phyloP scores from a whole-genome alignment of 805 yeast species.

The baker's yeast (Saccharomyces cerevisiae) region DNA sequence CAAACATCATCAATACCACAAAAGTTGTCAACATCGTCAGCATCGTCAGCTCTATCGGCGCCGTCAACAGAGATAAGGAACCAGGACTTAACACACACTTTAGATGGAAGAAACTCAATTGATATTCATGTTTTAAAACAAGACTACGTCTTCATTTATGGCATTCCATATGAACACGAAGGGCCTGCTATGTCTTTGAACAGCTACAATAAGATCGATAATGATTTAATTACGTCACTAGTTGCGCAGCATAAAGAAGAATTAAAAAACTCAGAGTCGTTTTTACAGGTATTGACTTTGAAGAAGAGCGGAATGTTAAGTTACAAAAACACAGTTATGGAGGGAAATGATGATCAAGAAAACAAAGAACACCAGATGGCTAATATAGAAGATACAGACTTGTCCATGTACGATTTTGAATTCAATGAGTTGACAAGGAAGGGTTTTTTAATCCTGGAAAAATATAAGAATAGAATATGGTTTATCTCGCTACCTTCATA shows the following conservation, averaged over 20 bases:
- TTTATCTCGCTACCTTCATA: slow-evolving; percentile 43
- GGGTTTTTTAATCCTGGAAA: slow-evolving; percentile 60
- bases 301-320: slow-evolving; percentile 15
- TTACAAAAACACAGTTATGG: slow-evolving; percentile 6
- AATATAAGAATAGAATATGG: slow-evolving; percentile 48
- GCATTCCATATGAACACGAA: slow-evolving; percentile 17
- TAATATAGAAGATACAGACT: slow-evolving; percentile 36
- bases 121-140: slow-evolving; percentile 17
- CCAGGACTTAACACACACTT: not conserved
- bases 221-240: slow-evolving; percentile 18
- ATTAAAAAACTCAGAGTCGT: slow-evolving; percentile 5
- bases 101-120: not conserved
- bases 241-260: slow-evolving; percentile 12
- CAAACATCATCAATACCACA: not conserved
- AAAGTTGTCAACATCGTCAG: not conserved
- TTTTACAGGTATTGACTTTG: slow-evolving; percentile 15
- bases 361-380: slow-evolving; percentile 10
- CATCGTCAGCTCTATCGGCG: not conserved
- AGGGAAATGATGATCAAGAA: not conserved
- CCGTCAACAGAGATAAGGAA: not conserved
- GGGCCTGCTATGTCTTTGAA: slow-evolving; percentile 23
- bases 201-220: slow-evolving; percentile 20
- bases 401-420: slow-evolving; percentile 76
- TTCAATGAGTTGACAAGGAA: slow-evolving; percentile 49
- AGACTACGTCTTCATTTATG: slow-evolving; percentile 20